Base-by-base conservation (phyloP, 805 yeast genomes). In the Ogataea chonburiensis region DNA sequence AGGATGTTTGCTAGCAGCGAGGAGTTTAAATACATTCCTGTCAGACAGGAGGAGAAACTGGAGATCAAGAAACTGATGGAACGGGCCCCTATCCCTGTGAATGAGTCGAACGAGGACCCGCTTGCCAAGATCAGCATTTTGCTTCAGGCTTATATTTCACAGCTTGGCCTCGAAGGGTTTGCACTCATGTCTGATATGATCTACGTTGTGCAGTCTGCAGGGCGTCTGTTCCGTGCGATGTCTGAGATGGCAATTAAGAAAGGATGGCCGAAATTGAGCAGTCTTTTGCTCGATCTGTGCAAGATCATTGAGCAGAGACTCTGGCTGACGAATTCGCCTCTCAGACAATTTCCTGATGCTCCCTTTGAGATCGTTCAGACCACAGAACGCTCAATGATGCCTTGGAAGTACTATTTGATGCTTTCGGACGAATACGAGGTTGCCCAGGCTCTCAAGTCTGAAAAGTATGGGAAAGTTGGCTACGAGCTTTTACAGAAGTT, bases 121-220 rank as follows among this genome's bases (percentile, higher is more conserved):
- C 56, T 76, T 12, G 83, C 95, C 0, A 93, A 93, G 56, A 74
- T 86, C 14, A 87, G 81, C 47, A 76, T 87, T 6, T 60, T 93
- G 23, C 63, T 93, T 9, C 98, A 93, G 54, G 75, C 96, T 0
- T 87, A 85, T 51, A 85, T 93, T n/a, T 84, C 96, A 1, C 63
- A 80, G 23, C 64, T 89, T 16, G 64, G 68, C 7, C 65, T 93
- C 12, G 93, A 84, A 1, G 98, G 98, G 0, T 86, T 86, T 64
- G 96, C 97, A 0, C 62, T 94, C 42, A 78, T 83, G 72, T 79
- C 96, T 0, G 99, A 93, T 64, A 87, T 89, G 96, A 71, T 86
- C 3, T 93, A 86, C 55, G 77, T 93, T 25, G 84, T 93, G 0
- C 98, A 93, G 59, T 86, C 94, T 25, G 97, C 96, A 1, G 91